Evolutionary conservation across 2,329 filamentous ascomycete genomes (phyloP), one percentile per base, ranked within the genome.

Genomic region (Talaromyces islandicus): DNA sequence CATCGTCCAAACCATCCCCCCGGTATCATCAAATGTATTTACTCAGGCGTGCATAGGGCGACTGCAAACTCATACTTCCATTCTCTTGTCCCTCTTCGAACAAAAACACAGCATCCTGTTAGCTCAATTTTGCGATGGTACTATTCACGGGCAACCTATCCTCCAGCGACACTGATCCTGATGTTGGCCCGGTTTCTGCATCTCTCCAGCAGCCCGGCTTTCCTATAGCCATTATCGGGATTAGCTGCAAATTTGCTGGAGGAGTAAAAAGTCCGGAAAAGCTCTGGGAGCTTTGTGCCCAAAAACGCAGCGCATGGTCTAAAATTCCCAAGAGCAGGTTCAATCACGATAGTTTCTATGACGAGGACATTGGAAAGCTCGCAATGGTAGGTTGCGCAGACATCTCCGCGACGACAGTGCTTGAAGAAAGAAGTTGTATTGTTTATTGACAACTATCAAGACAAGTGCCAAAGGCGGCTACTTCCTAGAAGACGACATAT

Each of bases 221-320:
- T 11, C 66, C 66, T 12, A 66, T 67, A 27, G 66, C 66, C 29
- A 57, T 68, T 43, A 56, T 68, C 60, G 66, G 66, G 57, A 60
- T 65, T 55, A 56, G 57, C 17, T 65, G 65, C 57, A 59, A 65
- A 17, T 64, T 67, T 46, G 60, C 67, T 17, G 65, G 65, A 10
- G 64, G 61, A 46, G 63, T 56, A 10, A 59, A 50, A 11, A 60
- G 27, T 19, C 63, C 64, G 11, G 41, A 57, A 11, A 57, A 62
- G 25, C 57, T 69, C 5, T 69, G 65, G 66, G 59, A 67, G n/a
- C 25, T 69, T n/a, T 48, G 64, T 24, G 54, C 53, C 29, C 41
- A 61, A 25, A 32, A 35, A 12, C 35, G 62, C 48, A 54, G 54
- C 41, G 62, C 35, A n/a, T 59, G 56, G 54, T 43, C 52, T 12